A percentile compares a stretch with the other conserved stretches of the same genome.
Conservation (phyloP, 148 eudicot species). For the Camellia lanceoleosa region DNA sequence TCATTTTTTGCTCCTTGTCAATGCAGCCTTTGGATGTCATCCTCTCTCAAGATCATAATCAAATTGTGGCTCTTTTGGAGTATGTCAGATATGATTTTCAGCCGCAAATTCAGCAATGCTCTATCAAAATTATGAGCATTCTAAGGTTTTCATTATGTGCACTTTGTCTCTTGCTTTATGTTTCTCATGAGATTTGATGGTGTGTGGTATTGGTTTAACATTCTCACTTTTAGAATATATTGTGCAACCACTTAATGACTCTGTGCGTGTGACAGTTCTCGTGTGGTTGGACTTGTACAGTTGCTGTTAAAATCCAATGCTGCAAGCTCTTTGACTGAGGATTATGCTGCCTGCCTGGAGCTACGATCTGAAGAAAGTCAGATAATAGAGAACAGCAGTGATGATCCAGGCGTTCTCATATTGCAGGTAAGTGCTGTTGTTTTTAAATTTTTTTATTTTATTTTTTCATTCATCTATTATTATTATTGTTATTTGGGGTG, state of each 20-base stretch:
- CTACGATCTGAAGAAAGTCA: slow-evolving; percentile 82
- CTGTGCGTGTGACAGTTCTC: slow-evolving; percentile 51
- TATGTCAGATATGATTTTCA: slow-evolving; percentile 92
- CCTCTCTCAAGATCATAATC: slow-evolving; percentile 93
- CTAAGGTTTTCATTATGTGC: slow-evolving; percentile 52
- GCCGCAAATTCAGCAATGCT: slow-evolving; percentile 78
- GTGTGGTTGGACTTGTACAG: slow-evolving; percentile 84
- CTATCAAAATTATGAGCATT: slow-evolving; percentile 81
- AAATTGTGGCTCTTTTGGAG: slow-evolving; percentile 79
- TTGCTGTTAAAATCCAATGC: slow-evolving; percentile 74
- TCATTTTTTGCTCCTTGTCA: background rate
- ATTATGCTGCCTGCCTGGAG: slow-evolving; percentile 96
- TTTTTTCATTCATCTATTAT: background rate
- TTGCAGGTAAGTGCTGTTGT: slow-evolving; percentile 52
- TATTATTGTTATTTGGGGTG: background rate
- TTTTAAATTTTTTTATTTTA: background rate
- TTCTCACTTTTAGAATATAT: background rate
- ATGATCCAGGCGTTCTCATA: slow-evolving; percentile 88
- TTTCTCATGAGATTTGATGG: background rate
- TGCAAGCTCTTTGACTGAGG: slow-evolving; percentile 79
- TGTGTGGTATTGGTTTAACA: background rate
- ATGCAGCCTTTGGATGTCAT: slow-evolving; percentile 86
- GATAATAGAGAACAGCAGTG: slow-evolving; percentile 65
- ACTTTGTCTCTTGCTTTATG: slow-evolving; percentile 3
- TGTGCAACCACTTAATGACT: background rate